Base-by-base conservation (phyloP, 75 land plant species). In the Pseudotsuga menziesii region DNA sequence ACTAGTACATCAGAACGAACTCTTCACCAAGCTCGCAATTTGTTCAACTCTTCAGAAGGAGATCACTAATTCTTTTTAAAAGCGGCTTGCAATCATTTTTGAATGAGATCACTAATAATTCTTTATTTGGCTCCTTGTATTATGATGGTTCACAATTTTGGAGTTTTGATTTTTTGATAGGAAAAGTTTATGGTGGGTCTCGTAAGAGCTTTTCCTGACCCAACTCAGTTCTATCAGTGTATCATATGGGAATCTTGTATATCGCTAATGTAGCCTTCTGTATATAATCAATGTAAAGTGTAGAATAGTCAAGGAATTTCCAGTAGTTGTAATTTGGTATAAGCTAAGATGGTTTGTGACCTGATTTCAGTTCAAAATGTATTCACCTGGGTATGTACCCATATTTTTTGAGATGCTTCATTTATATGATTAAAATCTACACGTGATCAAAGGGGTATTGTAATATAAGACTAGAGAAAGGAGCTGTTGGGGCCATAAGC, bases 1-100 rank as follows among this genome's bases (percentile, higher is more conserved):
- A 78, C 83, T 13, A 77, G 25, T 56, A 58, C 74, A 32, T 73
- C 83, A 32, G 83, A 81, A 36, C 79, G 80, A 74, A 81, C 83
- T 16, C 80, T 81, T 9, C 39, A 36, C 29, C 56, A 61, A 32
- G 83, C 83, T 23, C 82, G 81, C 26, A 81, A 71, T 26, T 55
- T 78, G 32, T 58, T 78, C 56, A 79, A 57, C 56, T 59, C 81
- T 25, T 79, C 72, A 69, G 72, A 69, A n/a, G 72, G 11, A 20
- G 48, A 32, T 64, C 69, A 29, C 19, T 17, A 39, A 41, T 69
- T 41, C 72, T 2, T 41, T 6, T 4, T 41, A 22, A 69, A 63
- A 63, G 72, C 72, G 52, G 52, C 48, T 69, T 35, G 35, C 23
- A 69, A 41, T 20, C 64, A 61, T 20, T 69, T 69, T 69, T 69